A percentile compares a stretch with the other conserved stretches of the same genome.
phyloP scores from a whole-genome alignment of 78 protist species.

The Bigelowiella natans region DNA sequence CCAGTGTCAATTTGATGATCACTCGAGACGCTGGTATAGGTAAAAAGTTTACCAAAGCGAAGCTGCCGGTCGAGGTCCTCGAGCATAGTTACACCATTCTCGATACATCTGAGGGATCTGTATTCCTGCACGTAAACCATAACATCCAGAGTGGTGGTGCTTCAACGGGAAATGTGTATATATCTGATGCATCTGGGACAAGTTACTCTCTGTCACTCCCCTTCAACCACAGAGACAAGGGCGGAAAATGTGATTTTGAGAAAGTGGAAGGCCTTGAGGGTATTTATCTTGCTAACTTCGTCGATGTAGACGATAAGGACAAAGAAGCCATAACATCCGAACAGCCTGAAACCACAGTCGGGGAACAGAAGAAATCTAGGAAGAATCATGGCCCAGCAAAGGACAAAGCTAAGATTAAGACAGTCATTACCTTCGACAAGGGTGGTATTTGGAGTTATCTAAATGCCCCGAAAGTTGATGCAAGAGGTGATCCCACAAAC shows the following conservation, averaged over 20 bases:
- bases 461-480: neutral
- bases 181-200: conserved; percentile 2
- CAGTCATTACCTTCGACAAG: conserved; percentile 15
- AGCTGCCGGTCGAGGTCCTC: neutral
- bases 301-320: neutral
- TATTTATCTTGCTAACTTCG: conserved; percentile 4
- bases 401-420: neutral
- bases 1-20: neutral
- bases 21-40: neutral
- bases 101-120: conserved; percentile 15
- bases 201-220: conserved; percentile 7
- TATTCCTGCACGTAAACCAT: conserved; percentile 14
- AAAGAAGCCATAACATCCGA: neutral
- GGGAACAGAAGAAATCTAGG: neutral
- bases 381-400: neutral
- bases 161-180: neutral
- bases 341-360: neutral
- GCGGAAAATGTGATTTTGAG: conserved; percentile 12
- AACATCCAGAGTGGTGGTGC: neutral
- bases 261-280: conserved; percentile 17
- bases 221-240: conserved; percentile 4
- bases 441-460: neutral
- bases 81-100: conserved; percentile 12
- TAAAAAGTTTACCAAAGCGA: neutral
- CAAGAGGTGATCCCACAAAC: neutral